phyloP scores from a whole-genome alignment of 345 rosid genomes.

The Punica granatum region DNA sequence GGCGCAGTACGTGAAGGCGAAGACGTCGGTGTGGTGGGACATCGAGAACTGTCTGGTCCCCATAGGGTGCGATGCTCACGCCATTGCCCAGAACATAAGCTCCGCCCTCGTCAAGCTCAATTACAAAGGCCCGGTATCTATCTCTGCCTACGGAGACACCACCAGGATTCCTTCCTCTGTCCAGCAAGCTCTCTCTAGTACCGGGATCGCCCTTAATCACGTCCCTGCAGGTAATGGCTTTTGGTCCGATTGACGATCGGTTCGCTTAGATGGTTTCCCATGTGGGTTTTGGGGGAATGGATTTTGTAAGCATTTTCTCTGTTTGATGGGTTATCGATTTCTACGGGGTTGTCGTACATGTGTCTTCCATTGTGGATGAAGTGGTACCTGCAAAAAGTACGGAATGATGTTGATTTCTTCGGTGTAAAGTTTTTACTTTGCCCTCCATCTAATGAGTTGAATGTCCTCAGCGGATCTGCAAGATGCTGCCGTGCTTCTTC shows the following conservation, averaged over 20 bases:
- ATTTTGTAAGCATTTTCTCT: not conserved
- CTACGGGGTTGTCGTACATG: not conserved
- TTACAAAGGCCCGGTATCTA: constrained; percentile 33
- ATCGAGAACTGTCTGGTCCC: constrained; percentile 45
- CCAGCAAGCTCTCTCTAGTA: constrained; percentile 37
- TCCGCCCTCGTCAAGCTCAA: constrained; percentile 35
- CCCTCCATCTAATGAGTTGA: not conserved
- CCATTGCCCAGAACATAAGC: constrained; percentile 43
- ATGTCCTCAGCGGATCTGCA: not conserved
- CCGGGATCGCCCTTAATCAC: constrained; percentile 35
- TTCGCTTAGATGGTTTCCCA: too few species aligned
- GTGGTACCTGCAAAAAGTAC: not conserved
- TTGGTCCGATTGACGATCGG: not conserved
- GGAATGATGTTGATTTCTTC: not conserved
- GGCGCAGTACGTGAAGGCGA: constrained; percentile 36
- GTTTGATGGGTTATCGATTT: not conserved
- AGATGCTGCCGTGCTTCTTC: too few species aligned
- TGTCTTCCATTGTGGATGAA: not conserved
- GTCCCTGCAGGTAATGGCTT: constrained; percentile 30
- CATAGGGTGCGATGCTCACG: constrained; percentile 33
- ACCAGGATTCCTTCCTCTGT: constrained; percentile 23
- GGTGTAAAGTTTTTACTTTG: not conserved
- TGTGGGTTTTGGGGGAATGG: too few species aligned
- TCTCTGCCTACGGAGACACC: constrained; percentile 45
- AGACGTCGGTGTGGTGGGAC: constrained; percentile 52